A percentile compares a stretch with the other conserved stretches of the same genome.
phyloP scores from a whole-genome alignment of 345 rosid genomes.

The Hibiscus mutabilis region DNA sequence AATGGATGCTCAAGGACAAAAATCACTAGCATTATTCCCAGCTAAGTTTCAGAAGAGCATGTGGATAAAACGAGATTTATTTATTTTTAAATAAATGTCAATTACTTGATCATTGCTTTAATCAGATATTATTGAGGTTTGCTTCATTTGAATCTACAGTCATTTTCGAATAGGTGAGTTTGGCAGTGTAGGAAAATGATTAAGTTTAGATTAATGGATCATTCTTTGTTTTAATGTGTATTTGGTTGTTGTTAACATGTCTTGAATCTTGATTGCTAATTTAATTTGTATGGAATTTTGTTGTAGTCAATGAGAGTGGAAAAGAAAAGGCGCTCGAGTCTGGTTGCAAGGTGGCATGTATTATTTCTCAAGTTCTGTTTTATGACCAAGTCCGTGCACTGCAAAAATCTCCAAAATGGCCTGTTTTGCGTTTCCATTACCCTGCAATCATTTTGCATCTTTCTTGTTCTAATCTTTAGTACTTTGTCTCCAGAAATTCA shows the following conservation, averaged over 20 bases:
- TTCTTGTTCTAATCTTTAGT: background rate
- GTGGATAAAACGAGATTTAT: slow-evolving; percentile 91
- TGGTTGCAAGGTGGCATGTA: slow-evolving; percentile 82
- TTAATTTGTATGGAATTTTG: slow-evolving; percentile 54
- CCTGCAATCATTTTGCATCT: background rate
- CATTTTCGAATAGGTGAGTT: too few species aligned
- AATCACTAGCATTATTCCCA: slow-evolving; percentile 75
- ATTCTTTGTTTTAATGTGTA: too few species aligned
- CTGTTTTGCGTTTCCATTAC: slow-evolving; percentile 11
- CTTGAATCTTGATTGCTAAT: slow-evolving; percentile 8
- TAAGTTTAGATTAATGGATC: background rate
- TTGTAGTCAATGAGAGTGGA: slow-evolving; percentile 82
- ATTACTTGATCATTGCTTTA: too few species aligned
- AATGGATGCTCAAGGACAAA: slow-evolving; percentile 61
- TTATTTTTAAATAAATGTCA: background rate
- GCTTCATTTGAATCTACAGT: too few species aligned
- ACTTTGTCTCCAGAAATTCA: background rate
- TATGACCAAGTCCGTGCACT: slow-evolving; percentile 64
- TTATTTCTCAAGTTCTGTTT: slow-evolving; percentile 73
- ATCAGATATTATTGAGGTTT: too few species aligned
- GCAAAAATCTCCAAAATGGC: slow-evolving; percentile 79
- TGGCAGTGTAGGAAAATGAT: background rate
- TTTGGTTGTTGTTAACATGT: background rate
- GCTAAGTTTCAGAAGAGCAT: slow-evolving; percentile 89
- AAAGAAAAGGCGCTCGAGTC: slow-evolving; percentile 79